Percentiles rank a stretch among this genome's conserved stretches.
Conservation (phyloP, 2,329 filamentous ascomycete genomes). For the Purpureocillium takamizusanense region DNA sequence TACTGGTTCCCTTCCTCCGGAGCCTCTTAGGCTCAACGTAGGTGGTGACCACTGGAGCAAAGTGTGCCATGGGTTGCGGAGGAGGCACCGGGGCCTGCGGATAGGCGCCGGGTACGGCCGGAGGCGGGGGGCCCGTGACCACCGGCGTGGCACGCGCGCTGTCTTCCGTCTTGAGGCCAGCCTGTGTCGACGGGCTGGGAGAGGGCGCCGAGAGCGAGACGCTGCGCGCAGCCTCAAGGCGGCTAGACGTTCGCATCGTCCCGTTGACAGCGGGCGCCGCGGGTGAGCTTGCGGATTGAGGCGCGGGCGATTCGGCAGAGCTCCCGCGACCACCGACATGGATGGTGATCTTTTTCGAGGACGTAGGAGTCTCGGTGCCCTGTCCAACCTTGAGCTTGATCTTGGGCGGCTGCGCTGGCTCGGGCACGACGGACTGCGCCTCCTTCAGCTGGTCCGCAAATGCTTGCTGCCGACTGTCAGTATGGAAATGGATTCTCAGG, state of each 20-base stretch:
- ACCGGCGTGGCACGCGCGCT: constrained; percentile 1
- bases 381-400: constrained; percentile 69
- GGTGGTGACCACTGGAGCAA: constrained; percentile 17
- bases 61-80: constrained; percentile 11
- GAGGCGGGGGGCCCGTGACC: constrained; percentile 5
- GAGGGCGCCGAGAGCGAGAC: constrained; percentile 28
- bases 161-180: constrained; percentile 27
- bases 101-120: constrained; percentile 7
- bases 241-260: constrained; percentile 10
- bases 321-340: constrained; percentile 55
- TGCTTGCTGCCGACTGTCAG: constrained; percentile 43
- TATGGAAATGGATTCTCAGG: not conserved
- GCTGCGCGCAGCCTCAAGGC: constrained; percentile 31
- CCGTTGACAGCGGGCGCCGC: constrained; percentile 15
- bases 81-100: constrained; percentile 7
- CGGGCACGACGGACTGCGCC: constrained; percentile 62
- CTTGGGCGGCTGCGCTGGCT: constrained; percentile 65
- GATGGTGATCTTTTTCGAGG: constrained; percentile 60
- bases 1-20: constrained; percentile 35
- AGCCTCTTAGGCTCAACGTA: constrained; percentile 26
- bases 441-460: constrained; percentile 61
- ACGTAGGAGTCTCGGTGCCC: constrained; percentile 31
- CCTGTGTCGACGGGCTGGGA: constrained; percentile 33
- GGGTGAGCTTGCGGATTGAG: constrained; percentile 21
- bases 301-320: constrained; percentile 41